Conservation (phyloP, 106 monocot species). For the Allium sativum region DNA sequence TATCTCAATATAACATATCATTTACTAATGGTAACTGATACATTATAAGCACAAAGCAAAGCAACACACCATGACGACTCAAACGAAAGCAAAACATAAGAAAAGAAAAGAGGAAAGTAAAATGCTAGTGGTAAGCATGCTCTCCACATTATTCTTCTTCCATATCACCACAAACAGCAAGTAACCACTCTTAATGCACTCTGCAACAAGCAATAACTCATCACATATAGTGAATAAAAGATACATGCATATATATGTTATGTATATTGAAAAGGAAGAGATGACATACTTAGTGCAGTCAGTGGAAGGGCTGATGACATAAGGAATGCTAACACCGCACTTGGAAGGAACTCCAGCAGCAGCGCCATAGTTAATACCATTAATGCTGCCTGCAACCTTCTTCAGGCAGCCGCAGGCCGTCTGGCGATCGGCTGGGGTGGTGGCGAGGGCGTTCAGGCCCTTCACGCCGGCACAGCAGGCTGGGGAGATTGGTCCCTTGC, state of each 20-base stretch:
- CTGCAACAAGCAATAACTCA: no score
- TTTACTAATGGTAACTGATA: no score
- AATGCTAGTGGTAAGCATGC: no score
- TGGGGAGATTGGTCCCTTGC: background rate
- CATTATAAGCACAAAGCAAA: no score
- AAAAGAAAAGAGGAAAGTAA: no score
- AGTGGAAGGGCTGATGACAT: background rate
- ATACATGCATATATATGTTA: background rate
- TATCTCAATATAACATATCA: no score
- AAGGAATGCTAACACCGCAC: background rate
- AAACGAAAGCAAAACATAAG: no score
- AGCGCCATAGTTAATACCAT: background rate
- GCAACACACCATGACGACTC: no score
- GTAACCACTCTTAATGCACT: no score
- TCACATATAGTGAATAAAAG: background rate
- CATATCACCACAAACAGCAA: no score
- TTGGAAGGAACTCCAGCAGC: background rate
- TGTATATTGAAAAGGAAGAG: no score
- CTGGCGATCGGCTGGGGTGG: background rate
- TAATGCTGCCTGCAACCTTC: background rate
- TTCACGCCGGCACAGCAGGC: background rate
- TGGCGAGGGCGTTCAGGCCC: background rate
- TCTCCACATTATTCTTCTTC: no score
- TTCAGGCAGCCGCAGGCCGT: background rate
- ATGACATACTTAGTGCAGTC: background rate